Evolutionary conservation across 148 eudicot genomes (phyloP).

Genomic region (Drosera capensis): DNA sequence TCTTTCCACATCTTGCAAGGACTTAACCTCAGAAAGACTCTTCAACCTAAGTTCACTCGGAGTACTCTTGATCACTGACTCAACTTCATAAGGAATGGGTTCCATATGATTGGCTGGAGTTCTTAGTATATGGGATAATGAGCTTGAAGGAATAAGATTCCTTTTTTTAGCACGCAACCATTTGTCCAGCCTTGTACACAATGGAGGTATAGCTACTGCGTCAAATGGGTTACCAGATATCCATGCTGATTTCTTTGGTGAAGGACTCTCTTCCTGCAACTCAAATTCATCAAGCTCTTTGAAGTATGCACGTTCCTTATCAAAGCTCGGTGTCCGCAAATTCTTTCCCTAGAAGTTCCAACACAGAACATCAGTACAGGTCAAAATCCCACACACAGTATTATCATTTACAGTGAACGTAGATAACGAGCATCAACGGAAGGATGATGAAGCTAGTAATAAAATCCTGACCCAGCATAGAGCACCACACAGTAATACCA

Average conservation of each 20-base stretch:
- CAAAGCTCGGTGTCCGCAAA: slow-evolving; percentile 39
- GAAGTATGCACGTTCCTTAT: slow-evolving; percentile 79
- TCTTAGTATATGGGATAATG: slow-evolving; percentile 60
- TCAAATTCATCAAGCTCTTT: slow-evolving; percentile 83
- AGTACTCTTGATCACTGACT: slow-evolving; percentile 17
- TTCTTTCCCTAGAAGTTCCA: slow-evolving; percentile 37
- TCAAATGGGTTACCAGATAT: slow-evolving; percentile 29
- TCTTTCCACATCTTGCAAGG: slow-evolving; percentile 14
- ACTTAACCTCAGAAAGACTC: slow-evolving; percentile 10
- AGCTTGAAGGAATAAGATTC: slow-evolving; percentile 23
- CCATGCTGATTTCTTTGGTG: slow-evolving; percentile 78
- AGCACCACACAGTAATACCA: neutral
- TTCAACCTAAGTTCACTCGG: slow-evolving; percentile 14
- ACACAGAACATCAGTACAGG: neutral
- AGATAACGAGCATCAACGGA: no score
- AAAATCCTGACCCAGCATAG: neutral
- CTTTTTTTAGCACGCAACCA: slow-evolving; percentile 59
- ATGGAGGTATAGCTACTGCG: slow-evolving; percentile 25
- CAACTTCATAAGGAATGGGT: slow-evolving; percentile 18
- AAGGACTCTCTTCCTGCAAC: slow-evolving; percentile 86
- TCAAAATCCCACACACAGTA: neutral
- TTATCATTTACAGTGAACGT: neutral
- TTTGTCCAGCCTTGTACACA: slow-evolving; percentile 57
- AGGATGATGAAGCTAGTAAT: no score
- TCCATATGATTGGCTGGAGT: slow-evolving; percentile 37